Conservation (phyloP, 306 rosid species). For the Castanea mollissima region DNA sequence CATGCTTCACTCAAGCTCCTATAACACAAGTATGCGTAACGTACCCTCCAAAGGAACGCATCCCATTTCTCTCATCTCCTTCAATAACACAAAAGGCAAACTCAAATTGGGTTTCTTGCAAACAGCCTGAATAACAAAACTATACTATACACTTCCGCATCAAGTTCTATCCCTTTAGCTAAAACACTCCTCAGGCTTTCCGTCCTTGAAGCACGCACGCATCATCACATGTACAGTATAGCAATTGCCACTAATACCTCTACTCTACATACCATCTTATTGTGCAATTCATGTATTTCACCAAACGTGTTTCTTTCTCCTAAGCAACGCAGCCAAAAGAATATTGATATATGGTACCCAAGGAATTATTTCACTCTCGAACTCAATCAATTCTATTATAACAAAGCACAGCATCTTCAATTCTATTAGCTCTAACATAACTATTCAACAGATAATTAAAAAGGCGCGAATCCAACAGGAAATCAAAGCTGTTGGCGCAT, state of each 20-base stretch:
- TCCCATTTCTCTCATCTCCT: conserved; percentile 61
- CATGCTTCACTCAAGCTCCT: too few relatives aligned
- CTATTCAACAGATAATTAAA: conserved; percentile 52
- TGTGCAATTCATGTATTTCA: conserved; percentile 38
- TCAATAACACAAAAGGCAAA: conserved; percentile 42
- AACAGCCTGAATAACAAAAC: conserved; percentile 44
- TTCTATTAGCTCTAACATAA: conserved; percentile 55
- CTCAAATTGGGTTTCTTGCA: conserved; percentile 37
- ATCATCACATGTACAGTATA: conserved; percentile 45
- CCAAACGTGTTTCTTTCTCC: conserved; percentile 44
- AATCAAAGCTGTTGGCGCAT: conserved; percentile 36
- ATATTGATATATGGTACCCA: too few relatives aligned
- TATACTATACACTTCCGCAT: conserved; percentile 53
- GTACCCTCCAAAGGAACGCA: conserved; percentile 44
- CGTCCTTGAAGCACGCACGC: conserved; percentile 51
- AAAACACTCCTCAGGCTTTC: conserved; percentile 38
- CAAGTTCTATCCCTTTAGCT: conserved; percentile 45
- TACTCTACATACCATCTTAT: conserved; percentile 37
- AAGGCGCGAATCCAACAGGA: conserved; percentile 38
- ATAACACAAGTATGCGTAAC: too few relatives aligned
- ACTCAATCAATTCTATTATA: conserved; percentile 47
- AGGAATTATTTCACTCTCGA: conserved; percentile 10
- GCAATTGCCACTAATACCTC: conserved; percentile 44
- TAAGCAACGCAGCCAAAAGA: conserved; percentile 30
- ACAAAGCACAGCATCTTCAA: conserved; percentile 49